These are phyloP conservation scores for Cladophialophora carrionii DNA, from an alignment of 2,329 filamentous ascomycete genomes.

Conservation along the genomic window DNA sequence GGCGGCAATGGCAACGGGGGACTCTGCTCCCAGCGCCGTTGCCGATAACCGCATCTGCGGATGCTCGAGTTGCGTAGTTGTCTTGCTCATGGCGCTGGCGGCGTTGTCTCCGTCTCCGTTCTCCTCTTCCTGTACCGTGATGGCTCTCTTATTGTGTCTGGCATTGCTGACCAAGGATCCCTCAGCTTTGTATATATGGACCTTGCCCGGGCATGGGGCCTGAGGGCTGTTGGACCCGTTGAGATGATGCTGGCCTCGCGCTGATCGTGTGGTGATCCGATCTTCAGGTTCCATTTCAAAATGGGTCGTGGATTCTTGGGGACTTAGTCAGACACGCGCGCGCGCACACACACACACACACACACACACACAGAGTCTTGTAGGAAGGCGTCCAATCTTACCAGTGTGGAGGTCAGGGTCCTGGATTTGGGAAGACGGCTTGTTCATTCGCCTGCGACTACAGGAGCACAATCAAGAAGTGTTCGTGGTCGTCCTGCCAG, in stretches of 20 bases:
- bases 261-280: slow-evolving; percentile 3
- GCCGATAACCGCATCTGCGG: neutral
- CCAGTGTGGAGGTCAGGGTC: neutral
- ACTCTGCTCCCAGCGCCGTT: neutral
- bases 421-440: neutral
- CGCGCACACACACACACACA: neutral
- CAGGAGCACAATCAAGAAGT: neutral
- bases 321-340: slow-evolving; percentile 14
- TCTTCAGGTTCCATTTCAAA: slow-evolving; percentile 8
- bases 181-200: slow-evolving; percentile 1
- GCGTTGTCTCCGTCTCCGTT: neutral
- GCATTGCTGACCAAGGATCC: neutral
- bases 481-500: neutral
- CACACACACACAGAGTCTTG: neutral
- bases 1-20: neutral
- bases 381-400: neutral
- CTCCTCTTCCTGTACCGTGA: neutral
- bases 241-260: neutral
- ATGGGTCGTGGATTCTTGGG: neutral
- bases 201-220: neutral
- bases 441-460: neutral
- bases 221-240: neutral
- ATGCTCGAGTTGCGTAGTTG: slow-evolving; percentile 2
- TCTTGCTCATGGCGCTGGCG: slow-evolving; percentile 10
- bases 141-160: neutral